phyloP scores from a whole-genome alignment of 192 early-diverging fungal genomes.

The Anaeromyces robustus region DNA sequence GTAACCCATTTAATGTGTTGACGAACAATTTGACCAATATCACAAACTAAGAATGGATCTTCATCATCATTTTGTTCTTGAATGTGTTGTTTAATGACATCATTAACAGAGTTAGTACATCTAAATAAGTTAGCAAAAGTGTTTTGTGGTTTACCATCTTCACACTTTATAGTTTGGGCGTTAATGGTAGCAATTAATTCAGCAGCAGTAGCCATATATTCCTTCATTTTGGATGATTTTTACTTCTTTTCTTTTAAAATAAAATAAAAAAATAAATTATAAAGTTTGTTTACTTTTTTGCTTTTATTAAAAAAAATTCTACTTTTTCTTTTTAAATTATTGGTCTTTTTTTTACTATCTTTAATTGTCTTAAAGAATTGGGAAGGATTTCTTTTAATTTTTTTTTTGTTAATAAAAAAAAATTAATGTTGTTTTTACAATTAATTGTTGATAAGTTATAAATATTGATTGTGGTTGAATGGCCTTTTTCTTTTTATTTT shows the following conservation, averaged over 20 bases:
- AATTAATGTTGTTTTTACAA: too few relatives aligned
- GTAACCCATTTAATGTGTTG: slow-evolving; percentile 73
- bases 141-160: neutral
- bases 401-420: neutral
- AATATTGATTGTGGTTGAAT: neutral
- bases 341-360: too few relatives aligned
- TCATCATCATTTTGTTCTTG: slow-evolving; percentile 7
- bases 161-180: neutral
- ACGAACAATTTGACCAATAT: slow-evolving; percentile 78
- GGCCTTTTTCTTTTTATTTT: neutral
- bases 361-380: too few relatives aligned
- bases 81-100: neutral
- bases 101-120: neutral
- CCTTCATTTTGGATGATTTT: neutral
- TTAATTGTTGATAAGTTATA: too few relatives aligned
- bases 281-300: too few relatives aligned
- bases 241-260: too few relatives aligned
- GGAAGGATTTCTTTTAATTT: too few relatives aligned
- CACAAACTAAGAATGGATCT: slow-evolving; percentile 90
- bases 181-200: neutral
- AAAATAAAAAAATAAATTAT: too few relatives aligned
- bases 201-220: neutral
- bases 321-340: too few relatives aligned
- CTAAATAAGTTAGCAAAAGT: neutral
- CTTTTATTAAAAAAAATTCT: too few relatives aligned